These are phyloP conservation scores for Hygrophila difformis DNA, from an alignment of 257 asterid genomes.

Conservation along the genomic window DNA sequence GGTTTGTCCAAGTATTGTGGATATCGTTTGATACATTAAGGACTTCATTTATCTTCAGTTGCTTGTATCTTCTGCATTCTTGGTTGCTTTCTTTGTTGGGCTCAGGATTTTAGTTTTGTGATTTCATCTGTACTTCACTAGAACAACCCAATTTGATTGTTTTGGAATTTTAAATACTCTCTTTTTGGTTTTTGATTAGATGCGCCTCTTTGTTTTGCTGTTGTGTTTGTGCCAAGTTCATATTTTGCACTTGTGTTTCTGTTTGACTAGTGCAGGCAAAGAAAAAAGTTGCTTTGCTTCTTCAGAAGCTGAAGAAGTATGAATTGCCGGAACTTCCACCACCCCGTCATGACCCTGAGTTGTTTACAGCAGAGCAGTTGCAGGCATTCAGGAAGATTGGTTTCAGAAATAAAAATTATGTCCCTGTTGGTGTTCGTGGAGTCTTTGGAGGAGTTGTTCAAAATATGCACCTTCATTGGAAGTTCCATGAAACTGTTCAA, in stretches of 20 bases:
- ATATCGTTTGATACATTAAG: background rate
- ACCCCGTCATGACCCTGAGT: slow-evolving; percentile 93
- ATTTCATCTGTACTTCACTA: background rate
- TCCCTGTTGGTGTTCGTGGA: slow-evolving; percentile 98
- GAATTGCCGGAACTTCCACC: slow-evolving; percentile 95
- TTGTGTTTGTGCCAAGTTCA: background rate
- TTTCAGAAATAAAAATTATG: slow-evolving; percentile 80
- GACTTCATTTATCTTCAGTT: background rate
- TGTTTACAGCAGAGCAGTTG: slow-evolving; percentile 76
- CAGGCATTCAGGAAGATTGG: slow-evolving; percentile 94
- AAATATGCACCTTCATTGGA: slow-evolving; percentile 98
- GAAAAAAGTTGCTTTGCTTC: slow-evolving; percentile 94
- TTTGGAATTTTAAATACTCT: slow-evolving; percentile 3
- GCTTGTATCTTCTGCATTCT: slow-evolving; percentile 2
- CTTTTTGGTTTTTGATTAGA: background rate
- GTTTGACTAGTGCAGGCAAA: slow-evolving; percentile 66
- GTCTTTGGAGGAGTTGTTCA: slow-evolving; percentile 99
- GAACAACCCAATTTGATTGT: background rate
- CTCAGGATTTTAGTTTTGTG: background rate
- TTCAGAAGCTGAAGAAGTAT: slow-evolving; percentile 87
- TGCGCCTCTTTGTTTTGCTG: background rate
- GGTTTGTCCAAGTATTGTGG: no score
- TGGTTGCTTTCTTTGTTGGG: background rate
- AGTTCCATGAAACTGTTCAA: slow-evolving; percentile 97
- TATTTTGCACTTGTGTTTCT: slow-evolving; percentile 8